These are phyloP conservation scores for Chenopodium suecicum DNA, from an alignment of 148 eudicot species.

Conservation along the genomic window DNA sequence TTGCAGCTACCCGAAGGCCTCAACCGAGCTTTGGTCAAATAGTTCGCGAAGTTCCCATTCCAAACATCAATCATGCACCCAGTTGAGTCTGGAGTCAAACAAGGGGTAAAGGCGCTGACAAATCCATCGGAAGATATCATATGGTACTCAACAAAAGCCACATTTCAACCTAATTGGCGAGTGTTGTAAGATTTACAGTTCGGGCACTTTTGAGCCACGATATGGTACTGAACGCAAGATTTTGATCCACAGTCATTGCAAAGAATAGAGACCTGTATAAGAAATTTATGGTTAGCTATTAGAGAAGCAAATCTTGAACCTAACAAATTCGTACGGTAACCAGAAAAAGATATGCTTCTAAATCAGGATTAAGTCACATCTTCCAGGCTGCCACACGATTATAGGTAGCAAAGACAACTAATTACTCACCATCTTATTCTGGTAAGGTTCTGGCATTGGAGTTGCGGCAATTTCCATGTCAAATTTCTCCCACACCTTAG, in stretches of 20 bases:
- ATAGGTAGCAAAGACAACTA: conserved; percentile 10
- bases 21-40: not conserved
- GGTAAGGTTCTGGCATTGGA: conserved; percentile 75
- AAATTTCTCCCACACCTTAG: conserved; percentile 80
- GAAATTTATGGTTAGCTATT: not conserved
- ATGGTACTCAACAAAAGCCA: not conserved
- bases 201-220: conserved; percentile 80
- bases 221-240: conserved; percentile 65
- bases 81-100: not conserved
- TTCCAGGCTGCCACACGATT: not conserved
- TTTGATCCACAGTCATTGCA: conserved; percentile 81
- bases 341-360: not conserved
- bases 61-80: not conserved
- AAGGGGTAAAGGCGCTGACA: not conserved
- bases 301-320: not conserved
- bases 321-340: not conserved
- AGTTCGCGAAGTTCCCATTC: not conserved
- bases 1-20: not conserved
- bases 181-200: conserved; percentile 86
- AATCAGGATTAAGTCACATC: not conserved
- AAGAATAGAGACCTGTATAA: conserved; percentile 66
- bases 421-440: conserved; percentile 55
- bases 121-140: not conserved
- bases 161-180: conserved; percentile 52
- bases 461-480: conserved; percentile 85